Evolutionary conservation across 1,284 basidiomycete species (phyloP), one percentile per base, ranked within the genome.

Genomic region (Sporisorium sorghi): DNA sequence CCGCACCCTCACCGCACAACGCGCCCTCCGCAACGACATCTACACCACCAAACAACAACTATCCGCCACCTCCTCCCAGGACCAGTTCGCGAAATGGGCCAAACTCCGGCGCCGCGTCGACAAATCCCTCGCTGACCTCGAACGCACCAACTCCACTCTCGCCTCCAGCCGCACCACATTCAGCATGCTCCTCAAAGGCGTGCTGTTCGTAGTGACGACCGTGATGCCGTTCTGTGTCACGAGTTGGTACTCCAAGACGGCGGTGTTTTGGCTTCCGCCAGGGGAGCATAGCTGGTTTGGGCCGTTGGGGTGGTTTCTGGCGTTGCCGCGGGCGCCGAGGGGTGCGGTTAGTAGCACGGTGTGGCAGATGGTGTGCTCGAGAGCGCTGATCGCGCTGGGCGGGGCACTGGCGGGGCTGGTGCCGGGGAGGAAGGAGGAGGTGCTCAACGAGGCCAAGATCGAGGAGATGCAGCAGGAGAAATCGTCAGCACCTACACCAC

Each of bases 81-180:
- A 98, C 83, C 92, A 99, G 84, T 99, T 99, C 85, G 93, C 95
- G 17, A 98, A 94, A 86, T 99, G 97, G 97, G 96, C 96, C 46
- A 96, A 94, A 86, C 86, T 99, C 79, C 87, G 92, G 79, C 86
- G 97, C 72, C 92, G 89, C 76, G 90, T 97, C 33, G 97, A 99
- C 86, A 97, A 97, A 86, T 92, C 91, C 6, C 85, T 97, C n/a
- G 89, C 90, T 30, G 93, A 98, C 52, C 87, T 99, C n/a, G 96
- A 99, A 86, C 91, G 91, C 85, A 88, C 92, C 73, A 98, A 82
- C 53, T 50, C 67, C 21, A 30, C 53, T 1, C 61, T 82, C 17
- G 26, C 79, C 7, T 37, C 57, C 4, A 56, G 69, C 1, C 66
- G 77, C 9, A 70, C 76, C 19, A 67, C 63, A 0, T 78, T 82